These are phyloP conservation scores for Emericellopsis terricola DNA, from an alignment of 495 filamentous ascomycete genomes.

Conservation along the genomic window DNA sequence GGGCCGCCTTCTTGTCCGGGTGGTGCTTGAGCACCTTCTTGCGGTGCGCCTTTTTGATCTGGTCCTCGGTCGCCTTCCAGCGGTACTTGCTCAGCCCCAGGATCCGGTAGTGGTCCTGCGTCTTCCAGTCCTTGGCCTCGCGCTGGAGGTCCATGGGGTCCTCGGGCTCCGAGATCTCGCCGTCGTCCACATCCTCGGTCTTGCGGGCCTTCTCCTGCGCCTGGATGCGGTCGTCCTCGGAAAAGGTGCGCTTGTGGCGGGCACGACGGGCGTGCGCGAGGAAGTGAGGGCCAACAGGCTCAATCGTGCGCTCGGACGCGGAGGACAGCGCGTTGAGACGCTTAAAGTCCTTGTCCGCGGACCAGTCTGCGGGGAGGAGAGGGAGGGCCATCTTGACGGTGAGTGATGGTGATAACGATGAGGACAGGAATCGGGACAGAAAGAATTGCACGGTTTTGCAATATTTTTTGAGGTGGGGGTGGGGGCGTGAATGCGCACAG, in stretches of 20 bases:
- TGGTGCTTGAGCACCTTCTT: constrained; percentile 99
- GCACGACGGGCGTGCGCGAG: constrained; percentile 90
- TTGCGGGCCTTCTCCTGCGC: constrained; percentile 89
- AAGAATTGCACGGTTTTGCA: background rate
- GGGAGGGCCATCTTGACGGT: constrained; percentile 42
- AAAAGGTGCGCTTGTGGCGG: constrained; percentile 93
- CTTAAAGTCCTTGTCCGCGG: constrained; percentile 83
- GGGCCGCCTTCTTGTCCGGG: constrained; percentile 93
- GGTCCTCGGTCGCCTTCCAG: constrained; percentile 80
- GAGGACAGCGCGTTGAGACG: constrained; percentile 47
- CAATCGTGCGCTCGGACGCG: constrained; percentile 65
- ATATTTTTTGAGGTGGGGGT: no score
- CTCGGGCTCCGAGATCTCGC: constrained; percentile 83
- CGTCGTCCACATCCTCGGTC: constrained; percentile 77
- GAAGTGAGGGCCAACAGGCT: constrained; percentile 94
- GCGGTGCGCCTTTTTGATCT: constrained; percentile 95
- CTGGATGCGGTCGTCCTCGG: constrained; percentile 93
- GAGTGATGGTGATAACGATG: constrained; percentile 2
- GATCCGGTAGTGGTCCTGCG: constrained; percentile 95
- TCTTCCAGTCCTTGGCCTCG: constrained; percentile 99
- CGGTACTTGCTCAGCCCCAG: constrained; percentile 86
- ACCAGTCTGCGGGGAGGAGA: constrained; percentile 63
- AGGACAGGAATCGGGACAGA: background rate
- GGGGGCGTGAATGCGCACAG: no score
- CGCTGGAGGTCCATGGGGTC: constrained; percentile 76